Conservation (phyloP, 2,329 filamentous ascomycete genomes). For the Diaporthe batatas region DNA sequence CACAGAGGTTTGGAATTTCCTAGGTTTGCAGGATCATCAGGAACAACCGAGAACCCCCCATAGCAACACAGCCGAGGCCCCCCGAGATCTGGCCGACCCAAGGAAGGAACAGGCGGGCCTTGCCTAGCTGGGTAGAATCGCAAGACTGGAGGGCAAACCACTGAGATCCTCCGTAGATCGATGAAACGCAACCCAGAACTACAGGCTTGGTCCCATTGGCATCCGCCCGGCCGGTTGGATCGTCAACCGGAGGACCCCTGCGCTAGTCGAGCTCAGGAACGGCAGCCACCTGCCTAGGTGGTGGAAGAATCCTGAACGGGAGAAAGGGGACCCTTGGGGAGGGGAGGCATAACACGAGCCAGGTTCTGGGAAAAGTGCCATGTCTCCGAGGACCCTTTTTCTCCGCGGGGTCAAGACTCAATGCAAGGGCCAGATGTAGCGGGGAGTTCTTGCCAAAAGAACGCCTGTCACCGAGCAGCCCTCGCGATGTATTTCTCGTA, state of each 20-base stretch:
- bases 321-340: too few species aligned
- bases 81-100: constrained; percentile 24
- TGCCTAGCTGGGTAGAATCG: too few species aligned
- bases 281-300: neutral
- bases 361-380: neutral
- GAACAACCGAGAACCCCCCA: neutral
- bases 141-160: neutral
- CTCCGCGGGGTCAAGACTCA: neutral
- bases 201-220: constrained; percentile 1
- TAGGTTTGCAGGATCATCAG: neutral
- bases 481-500: constrained; percentile 2
- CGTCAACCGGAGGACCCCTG: constrained; percentile 29
- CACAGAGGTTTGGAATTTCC: too few species aligned
- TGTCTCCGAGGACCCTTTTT: neutral
- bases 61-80: constrained; percentile 4
- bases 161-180: constrained; percentile 33
- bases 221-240: constrained; percentile 28
- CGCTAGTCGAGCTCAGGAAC: constrained; percentile 1
- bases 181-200: constrained; percentile 21
- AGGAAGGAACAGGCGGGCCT: neutral
- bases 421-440: neutral
- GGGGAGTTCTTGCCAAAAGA: neutral
- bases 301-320: neutral
- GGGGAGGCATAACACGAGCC: neutral
- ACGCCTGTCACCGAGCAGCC: neutral